Conservation (phyloP, 2,329 filamentous ascomycete genomes). For the Talaromyces sp. region DNA sequence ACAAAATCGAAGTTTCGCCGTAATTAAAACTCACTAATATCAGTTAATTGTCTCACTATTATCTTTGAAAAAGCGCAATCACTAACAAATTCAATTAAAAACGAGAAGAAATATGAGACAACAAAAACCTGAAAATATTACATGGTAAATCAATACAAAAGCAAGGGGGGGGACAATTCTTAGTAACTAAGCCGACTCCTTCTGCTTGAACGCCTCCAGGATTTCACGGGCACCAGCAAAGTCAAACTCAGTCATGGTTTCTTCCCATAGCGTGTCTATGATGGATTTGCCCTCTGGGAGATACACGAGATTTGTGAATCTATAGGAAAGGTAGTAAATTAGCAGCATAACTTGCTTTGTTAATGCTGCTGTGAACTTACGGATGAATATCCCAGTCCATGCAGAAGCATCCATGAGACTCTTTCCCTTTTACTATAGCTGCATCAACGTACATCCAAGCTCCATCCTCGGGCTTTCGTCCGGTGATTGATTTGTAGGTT, state of each 20-base stretch:
- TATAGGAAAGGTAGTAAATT: background rate
- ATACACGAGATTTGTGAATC: conserved; percentile 3
- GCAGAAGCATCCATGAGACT: conserved; percentile 6
- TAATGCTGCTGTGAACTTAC: background rate
- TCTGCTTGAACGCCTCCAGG: background rate
- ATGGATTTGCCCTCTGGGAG: background rate
- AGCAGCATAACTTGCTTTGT: background rate
- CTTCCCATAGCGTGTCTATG: conserved; percentile 5
- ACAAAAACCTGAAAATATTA: background rate
- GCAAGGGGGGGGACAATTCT: background rate
- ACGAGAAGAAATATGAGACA: background rate
- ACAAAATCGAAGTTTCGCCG: no score
- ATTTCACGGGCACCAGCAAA: conserved; percentile 1
- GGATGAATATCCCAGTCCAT: conserved; percentile 6
- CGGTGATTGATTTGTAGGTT: background rate
- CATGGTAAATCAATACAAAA: background rate
- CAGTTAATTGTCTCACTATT: background rate
- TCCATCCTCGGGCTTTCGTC: conserved; percentile 1
- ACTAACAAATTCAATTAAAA: background rate
- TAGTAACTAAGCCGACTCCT: background rate
- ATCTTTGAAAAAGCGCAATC: background rate
- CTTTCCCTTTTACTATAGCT: background rate
- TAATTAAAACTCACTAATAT: no score
- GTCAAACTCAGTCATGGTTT: conserved; percentile 4
- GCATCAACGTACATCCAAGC: conserved; percentile 5